Percentiles rank a stretch among this genome's conserved stretches.
Conservation (phyloP, 257 asterid species). For the Solanum chaucha region DNA sequence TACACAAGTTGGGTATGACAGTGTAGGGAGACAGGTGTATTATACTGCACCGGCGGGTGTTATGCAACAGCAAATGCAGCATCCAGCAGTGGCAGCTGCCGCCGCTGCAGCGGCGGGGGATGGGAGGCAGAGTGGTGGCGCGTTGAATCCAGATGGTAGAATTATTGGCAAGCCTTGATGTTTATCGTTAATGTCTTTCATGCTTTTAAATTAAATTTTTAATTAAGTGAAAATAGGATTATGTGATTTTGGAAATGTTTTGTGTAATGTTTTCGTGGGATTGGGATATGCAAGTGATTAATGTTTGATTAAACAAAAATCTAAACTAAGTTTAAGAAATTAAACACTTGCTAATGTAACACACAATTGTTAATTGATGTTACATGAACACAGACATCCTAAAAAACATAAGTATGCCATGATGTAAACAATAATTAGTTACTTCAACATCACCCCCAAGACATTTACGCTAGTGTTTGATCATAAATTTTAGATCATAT, state of each 20-base stretch:
- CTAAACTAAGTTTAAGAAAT: background rate
- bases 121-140: conserved; percentile 9
- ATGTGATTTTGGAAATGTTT: background rate
- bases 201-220: background rate
- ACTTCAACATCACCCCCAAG: too few relatives aligned
- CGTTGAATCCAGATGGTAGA: conserved; percentile 15
- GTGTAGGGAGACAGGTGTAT: conserved; percentile 22
- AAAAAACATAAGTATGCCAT: too few relatives aligned
- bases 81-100: conserved; percentile 1
- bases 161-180: conserved; percentile 2
- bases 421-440: too few relatives aligned
- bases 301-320: background rate
- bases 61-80: conserved; percentile 10
- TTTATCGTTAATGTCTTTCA: background rate
- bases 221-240: background rate
- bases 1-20: conserved; percentile 22
- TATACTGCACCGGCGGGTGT: conserved; percentile 13
- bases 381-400: background rate
- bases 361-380: background rate
- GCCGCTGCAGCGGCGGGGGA: conserved; percentile 1
- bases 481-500: too few relatives aligned
- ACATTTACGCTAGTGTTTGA: too few relatives aligned
- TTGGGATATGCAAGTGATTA: background rate
- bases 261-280: background rate
- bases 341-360: background rate